phyloP scores from a whole-genome alignment of 306 rosid genomes.

The Acacia crassicarpa region DNA sequence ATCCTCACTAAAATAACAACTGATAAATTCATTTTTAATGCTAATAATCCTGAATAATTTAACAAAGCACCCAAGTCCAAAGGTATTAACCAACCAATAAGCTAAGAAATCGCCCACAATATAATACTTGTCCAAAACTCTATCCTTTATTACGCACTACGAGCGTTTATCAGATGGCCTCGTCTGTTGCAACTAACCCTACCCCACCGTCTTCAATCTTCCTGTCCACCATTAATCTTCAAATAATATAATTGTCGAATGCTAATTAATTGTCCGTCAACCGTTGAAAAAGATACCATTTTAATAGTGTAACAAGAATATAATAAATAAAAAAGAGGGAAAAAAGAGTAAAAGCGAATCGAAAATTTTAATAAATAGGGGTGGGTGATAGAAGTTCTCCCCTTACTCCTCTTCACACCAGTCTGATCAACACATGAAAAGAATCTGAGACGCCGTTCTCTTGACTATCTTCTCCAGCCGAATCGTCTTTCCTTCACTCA shows the following conservation, averaged over 20 bases:
- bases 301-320: neutral
- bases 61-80: neutral
- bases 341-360: neutral
- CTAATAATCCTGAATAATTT: neutral
- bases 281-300: neutral
- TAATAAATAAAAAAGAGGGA: neutral
- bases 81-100: neutral
- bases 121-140: neutral
- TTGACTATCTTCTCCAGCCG: neutral
- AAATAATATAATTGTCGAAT: conserved; percentile 9
- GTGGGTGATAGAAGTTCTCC: conserved; percentile 22
- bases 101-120: neutral
- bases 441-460: conserved; percentile 24
- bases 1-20: conserved; percentile 9
- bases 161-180: conserved; percentile 7
- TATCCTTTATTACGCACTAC: neutral
- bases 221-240: neutral
- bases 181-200: conserved; percentile 22
- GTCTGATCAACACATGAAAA: conserved; percentile 40
- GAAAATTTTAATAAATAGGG: conserved; percentile 43
- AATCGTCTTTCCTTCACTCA: neutral
- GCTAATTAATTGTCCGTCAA: neutral
- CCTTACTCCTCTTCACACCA: neutral
- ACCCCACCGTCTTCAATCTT: neutral
- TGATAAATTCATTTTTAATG: neutral